Conservation (phyloP, 2,329 filamentous ascomycete genomes). For the Cercospora canescens region DNA sequence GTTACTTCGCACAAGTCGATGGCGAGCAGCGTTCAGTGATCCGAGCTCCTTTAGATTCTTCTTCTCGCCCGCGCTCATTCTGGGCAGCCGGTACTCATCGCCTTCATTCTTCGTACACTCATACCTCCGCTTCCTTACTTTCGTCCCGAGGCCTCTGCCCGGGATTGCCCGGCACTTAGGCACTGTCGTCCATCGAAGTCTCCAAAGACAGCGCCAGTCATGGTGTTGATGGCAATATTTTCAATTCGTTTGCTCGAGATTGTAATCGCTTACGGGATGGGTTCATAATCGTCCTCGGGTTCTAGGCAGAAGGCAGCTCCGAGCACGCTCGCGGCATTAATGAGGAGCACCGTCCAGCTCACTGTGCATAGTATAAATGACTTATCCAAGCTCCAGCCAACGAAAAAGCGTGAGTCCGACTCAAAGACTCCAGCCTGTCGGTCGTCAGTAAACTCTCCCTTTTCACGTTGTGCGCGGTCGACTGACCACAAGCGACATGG, state of each 20-base stretch:
- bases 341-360: conserved; percentile 57
- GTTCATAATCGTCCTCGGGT: conserved; percentile 82
- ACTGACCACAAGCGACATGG: conserved; percentile 80
- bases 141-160: neutral
- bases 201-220: neutral
- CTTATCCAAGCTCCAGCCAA: conserved; percentile 77
- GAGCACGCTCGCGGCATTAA: conserved; percentile 60
- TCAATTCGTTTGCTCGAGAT: neutral
- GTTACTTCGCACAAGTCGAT: conserved; percentile 11
- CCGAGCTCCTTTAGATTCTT: neutral
- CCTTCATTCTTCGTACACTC: neutral
- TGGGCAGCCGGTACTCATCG: neutral
- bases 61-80: neutral
- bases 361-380: conserved; percentile 72
- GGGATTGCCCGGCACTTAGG: neutral
- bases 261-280: conserved; percentile 47
- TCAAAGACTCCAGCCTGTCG: conserved; percentile 77
- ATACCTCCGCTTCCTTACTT: neutral
- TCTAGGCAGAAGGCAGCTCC: conserved; percentile 70
- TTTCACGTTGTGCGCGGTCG: neutral
- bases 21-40: conserved; percentile 1
- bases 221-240: neutral
- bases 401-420: conserved; percentile 77
- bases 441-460: conserved; percentile 5
- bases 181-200: neutral